These are phyloP conservation scores for Pisolithus marmoratus DNA, from an alignment of 768 basidiomycete species.

Conservation along the genomic window DNA sequence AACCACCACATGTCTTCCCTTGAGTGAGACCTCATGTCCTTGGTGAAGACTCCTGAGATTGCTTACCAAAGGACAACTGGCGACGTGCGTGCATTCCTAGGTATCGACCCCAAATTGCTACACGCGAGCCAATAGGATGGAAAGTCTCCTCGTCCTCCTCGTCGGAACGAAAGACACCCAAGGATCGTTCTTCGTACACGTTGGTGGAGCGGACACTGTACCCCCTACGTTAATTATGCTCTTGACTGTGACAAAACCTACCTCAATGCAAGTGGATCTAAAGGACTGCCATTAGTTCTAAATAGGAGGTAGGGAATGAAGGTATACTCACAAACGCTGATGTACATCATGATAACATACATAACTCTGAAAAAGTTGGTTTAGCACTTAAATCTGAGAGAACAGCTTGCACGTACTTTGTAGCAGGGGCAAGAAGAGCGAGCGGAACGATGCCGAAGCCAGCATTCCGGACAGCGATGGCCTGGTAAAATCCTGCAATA, in stretches of 20 bases:
- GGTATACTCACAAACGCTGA: constrained; percentile 62
- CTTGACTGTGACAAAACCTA: constrained; percentile 16
- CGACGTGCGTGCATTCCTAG: constrained; percentile 75
- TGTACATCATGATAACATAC: constrained; percentile 93
- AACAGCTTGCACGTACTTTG: constrained; percentile 53
- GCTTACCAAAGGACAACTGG: constrained; percentile 86
- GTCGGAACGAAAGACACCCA: constrained; percentile 65
- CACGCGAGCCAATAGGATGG: constrained; percentile 39
- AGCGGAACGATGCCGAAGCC: constrained; percentile 80
- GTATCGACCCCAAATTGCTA: constrained; percentile 70
- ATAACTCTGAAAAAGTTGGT: constrained; percentile 49
- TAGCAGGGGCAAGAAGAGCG: constrained; percentile 75
- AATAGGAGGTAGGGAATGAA: background rate
- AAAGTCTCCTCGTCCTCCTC: constrained; percentile 42
- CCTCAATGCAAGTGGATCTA: constrained; percentile 82
- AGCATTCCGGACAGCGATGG: constrained; percentile 75
- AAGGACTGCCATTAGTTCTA: constrained; percentile 1
- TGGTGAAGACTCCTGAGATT: background rate
- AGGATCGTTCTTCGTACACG: constrained; percentile 89
- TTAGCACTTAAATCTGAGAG: background rate
- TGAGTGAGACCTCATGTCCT: background rate
- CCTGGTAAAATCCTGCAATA: constrained; percentile 73
- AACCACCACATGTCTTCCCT: constrained; percentile 96
- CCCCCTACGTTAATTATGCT: background rate
- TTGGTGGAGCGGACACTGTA: constrained; percentile 84